A percentile compares a stretch with the other conserved stretches of the same genome.
Conservation (phyloP, 345 rosid genomes). For the Dovyalis caffra region DNA sequence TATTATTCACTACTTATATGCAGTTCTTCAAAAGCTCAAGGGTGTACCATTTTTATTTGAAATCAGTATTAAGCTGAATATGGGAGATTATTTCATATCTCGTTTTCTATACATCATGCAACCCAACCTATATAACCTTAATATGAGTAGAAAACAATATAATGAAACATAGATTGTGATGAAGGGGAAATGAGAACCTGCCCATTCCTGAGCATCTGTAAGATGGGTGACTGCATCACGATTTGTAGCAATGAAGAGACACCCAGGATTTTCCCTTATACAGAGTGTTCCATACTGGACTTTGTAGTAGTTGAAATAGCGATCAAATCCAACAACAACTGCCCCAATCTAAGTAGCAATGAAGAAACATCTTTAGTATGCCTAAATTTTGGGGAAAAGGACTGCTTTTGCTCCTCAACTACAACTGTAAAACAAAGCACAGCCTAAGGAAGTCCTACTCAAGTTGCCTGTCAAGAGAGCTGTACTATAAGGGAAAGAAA, state of each 20-base stretch:
- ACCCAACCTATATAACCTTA: not conserved
- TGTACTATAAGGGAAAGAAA: not conserved
- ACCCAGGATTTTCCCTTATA: conserved; percentile 35
- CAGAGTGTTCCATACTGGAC: conserved; percentile 39
- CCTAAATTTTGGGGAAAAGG: not conserved
- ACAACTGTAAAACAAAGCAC: not conserved
- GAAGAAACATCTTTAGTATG: not conserved
- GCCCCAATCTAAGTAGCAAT: conserved; percentile 26
- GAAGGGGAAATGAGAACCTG: conserved; percentile 27
- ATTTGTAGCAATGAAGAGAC: conserved; percentile 37
- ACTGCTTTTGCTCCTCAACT: not conserved
- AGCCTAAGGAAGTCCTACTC: not conserved
- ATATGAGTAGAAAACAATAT: not conserved
- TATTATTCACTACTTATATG: not conserved
- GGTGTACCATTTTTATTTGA: not conserved
- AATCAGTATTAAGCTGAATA: not conserved
- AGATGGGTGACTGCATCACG: conserved; percentile 38
- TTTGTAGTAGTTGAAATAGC: conserved; percentile 35
- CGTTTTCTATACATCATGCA: not conserved
- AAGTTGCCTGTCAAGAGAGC: not conserved
- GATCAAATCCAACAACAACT: conserved; percentile 39
- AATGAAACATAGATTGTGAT: not conserved
- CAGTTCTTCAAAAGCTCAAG: not conserved
- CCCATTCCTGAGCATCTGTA: conserved; percentile 41
- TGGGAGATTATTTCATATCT: not conserved